Percentiles rank a stretch among this genome's conserved stretches.
These are phyloP conservation scores for Musa balbisiana DNA, from an alignment of 202 grass and related monocot species.

Conservation along the genomic window DNA sequence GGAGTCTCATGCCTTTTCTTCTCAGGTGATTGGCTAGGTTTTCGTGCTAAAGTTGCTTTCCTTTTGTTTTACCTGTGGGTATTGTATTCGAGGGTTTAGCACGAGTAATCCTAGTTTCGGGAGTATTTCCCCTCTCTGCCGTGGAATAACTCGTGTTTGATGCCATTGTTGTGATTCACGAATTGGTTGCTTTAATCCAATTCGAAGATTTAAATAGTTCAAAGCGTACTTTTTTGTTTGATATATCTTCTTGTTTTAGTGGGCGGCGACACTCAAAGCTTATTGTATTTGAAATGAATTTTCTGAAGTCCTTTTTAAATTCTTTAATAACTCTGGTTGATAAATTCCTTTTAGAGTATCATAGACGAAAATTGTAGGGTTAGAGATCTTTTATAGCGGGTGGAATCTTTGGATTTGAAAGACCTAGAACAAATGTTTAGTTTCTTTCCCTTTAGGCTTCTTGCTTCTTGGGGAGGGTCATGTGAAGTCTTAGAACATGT, in stretches of 20 bases:
- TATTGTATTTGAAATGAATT: not conserved
- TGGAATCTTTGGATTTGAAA: not conserved
- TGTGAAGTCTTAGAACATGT: too few species aligned
- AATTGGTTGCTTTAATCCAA: not conserved
- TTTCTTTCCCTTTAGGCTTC: too few species aligned
- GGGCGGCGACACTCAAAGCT: not conserved
- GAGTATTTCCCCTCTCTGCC: not conserved
- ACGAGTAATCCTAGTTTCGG: not conserved
- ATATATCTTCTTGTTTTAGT: not conserved
- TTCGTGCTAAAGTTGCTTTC: not conserved
- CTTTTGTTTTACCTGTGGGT: not conserved
- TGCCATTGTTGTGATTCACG: not conserved
- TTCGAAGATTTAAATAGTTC: not conserved
- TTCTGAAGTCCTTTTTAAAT: not conserved
- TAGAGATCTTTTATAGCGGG: not conserved
- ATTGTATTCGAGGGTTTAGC: not conserved
- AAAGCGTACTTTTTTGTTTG: not conserved
- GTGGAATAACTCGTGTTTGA: not conserved
- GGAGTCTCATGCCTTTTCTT: not conserved
- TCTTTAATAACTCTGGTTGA: not conserved
- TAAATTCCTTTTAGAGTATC: not conserved
- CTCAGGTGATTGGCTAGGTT: not conserved
- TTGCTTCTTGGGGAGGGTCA: too few species aligned
- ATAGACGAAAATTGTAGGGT: not conserved
- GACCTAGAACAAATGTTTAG: too few species aligned